A percentile compares a stretch with the other conserved stretches of the same genome.
These are phyloP conservation scores for Tuber microsphaerosporum DNA, from an alignment of 495 filamentous ascomycete genomes.

Conservation along the genomic window DNA sequence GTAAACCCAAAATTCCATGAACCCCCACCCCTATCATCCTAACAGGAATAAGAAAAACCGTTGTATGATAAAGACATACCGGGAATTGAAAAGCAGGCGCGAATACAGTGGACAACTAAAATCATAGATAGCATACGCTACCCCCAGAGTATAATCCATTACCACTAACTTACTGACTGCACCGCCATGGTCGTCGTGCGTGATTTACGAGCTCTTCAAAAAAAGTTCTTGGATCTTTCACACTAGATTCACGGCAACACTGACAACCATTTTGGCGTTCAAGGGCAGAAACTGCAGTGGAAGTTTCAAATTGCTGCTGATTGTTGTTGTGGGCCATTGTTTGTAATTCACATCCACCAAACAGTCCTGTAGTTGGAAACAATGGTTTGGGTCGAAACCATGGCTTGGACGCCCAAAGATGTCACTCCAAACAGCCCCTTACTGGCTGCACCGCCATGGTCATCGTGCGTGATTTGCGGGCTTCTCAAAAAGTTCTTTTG, in stretches of 20 bases:
- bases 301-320: conserved; percentile 52
- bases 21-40: not conserved
- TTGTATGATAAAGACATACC: conserved; percentile 2
- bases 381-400: too few relatives aligned
- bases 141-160: not conserved
- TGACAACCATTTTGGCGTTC: conserved; percentile 72
- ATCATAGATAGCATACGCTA: not conserved
- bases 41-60: not conserved
- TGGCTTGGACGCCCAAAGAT: too few relatives aligned
- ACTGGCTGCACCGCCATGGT: not conserved
- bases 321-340: too few relatives aligned
- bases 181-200: conserved; percentile 52
- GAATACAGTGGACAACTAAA: not conserved
- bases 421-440: not conserved
- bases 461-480: conserved; percentile 79
- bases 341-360: too few relatives aligned
- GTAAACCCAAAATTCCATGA: not conserved
- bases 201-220: conserved; percentile 84
- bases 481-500: conserved; percentile 68
- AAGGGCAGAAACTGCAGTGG: conserved; percentile 82
- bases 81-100: not conserved
- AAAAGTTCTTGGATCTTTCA: conserved; percentile 66
- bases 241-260: conserved; percentile 66
- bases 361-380: too few relatives aligned
- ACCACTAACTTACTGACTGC: not conserved